Base-by-base conservation (phyloP, 768 basidiomycete species). In the Strobilomyces confusus region DNA sequence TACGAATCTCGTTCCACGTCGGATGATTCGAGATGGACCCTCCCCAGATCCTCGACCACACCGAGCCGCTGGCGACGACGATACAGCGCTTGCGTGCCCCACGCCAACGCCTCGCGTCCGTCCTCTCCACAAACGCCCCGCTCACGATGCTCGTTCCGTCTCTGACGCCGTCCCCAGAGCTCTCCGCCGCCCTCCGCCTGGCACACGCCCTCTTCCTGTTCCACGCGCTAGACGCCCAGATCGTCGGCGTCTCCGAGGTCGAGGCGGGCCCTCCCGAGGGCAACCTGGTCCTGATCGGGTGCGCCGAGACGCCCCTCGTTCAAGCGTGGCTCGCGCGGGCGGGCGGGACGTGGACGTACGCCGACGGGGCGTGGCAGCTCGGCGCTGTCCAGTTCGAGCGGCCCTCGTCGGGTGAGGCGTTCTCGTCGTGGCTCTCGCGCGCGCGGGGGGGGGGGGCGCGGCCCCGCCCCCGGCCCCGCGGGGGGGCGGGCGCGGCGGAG, bases 201-300 rank as follows among this genome's bases (percentile, higher is more conserved):
- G 82, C 86, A 3, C 82, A 91, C 63, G 79, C 82, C 55, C 71
- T 93, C 17, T 70, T 80, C 30, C 61, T 81, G 0, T 91, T 86
- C 68, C 86, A 90, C 63, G 77, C 80, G 53, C 66, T 94, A 20
- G 90, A 92, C 56, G 66, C 80, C 0, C 77, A 82, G 44, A 82
- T 95, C 41, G 83, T 46, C 57, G 64, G 32, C 77, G 77, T 59
- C 44, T 12, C 46, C 38, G 67, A 69, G 36, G 20, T 58, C 57
- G 58, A 56, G 77, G 73, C 1, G 11, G 11, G 19, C 8, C 12
- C 20, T 2, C n/a, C 4, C 5, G 36, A 66, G 17, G 78, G 80
- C 20, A 88, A 86, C 63, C 67, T 88, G 4, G 73, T 91, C 19
- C 69, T 84, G 54, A 75, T 91, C 20, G 81, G 83, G 9, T 68